Conservation (phyloP, 768 basidiomycete genomes). For the Clathrus columnatus region DNA sequence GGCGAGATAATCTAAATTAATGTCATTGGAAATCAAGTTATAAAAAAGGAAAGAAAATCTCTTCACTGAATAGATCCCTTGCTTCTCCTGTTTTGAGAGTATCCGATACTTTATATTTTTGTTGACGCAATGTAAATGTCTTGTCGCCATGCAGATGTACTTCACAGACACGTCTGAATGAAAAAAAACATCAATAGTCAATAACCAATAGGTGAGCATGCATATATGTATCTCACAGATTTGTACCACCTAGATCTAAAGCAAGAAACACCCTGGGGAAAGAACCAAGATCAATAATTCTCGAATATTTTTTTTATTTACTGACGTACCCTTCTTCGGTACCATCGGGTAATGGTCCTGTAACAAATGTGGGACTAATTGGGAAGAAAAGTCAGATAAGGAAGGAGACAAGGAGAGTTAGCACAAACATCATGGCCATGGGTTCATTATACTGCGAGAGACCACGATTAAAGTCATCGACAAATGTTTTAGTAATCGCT, state of each 20-base stretch:
- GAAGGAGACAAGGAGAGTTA: slow-evolving; percentile 2
- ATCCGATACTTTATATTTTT: slow-evolving; percentile 96
- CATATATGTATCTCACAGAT: slow-evolving; percentile 55
- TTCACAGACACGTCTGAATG: slow-evolving; percentile 81
- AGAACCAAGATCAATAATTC: neutral
- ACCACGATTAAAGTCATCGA: slow-evolving; percentile 71
- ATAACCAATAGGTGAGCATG: neutral
- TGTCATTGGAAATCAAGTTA: slow-evolving; percentile 3
- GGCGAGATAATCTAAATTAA: slow-evolving; percentile 81
- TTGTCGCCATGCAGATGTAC: slow-evolving; percentile 85
- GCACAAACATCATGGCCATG: slow-evolving; percentile 85
- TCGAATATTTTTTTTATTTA: neutral
- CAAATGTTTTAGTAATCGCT: slow-evolving; percentile 68
- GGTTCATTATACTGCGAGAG: slow-evolving; percentile 62
- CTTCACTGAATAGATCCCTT: slow-evolving; percentile 70
- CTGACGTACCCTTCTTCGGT: slow-evolving; percentile 77
- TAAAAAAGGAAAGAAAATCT: slow-evolving; percentile 5
- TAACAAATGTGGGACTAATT: slow-evolving; percentile 83
- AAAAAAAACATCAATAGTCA: slow-evolving; percentile 9
- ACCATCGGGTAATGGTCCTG: slow-evolving; percentile 82
- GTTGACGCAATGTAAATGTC: slow-evolving; percentile 82
- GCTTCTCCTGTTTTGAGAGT: slow-evolving; percentile 90
- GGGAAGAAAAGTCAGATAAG: slow-evolving; percentile 1
- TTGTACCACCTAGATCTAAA: slow-evolving; percentile 94
- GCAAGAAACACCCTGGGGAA: slow-evolving; percentile 80